A percentile compares a stretch with the other conserved stretches of the same genome.
phyloP scores from a whole-genome alignment of 805 yeast genomes.

The Spathaspora passalidarum region DNA sequence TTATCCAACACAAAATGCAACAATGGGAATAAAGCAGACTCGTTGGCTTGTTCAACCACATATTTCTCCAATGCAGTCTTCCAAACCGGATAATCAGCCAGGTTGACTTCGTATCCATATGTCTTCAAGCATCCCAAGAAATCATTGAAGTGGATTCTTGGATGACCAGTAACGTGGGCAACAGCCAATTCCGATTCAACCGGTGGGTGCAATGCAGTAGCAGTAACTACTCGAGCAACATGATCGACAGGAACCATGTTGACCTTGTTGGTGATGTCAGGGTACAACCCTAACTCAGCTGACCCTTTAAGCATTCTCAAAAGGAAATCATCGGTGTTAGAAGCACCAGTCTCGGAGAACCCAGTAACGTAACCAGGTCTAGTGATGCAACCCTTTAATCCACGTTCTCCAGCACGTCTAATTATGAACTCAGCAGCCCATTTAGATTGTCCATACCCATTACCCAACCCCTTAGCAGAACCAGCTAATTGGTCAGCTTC shows the following conservation, averaged over 20 bases:
- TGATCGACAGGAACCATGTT: slow-evolving; percentile 99
- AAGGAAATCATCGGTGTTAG: slow-evolving; percentile 95
- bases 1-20: slow-evolving; percentile 92
- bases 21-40: slow-evolving; percentile 87
- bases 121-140: slow-evolving; percentile 61
- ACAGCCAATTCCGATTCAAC: slow-evolving; percentile 54
- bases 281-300: slow-evolving; percentile 79
- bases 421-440: slow-evolving; percentile 95
- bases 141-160: slow-evolving; percentile 78
- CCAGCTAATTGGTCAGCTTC: slow-evolving; percentile 85
- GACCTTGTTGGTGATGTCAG: slow-evolving; percentile 82
- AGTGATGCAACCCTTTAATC: slow-evolving; percentile 82
- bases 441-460: slow-evolving; percentile 96
- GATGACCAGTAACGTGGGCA: slow-evolving; percentile 97
- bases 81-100: slow-evolving; percentile 77
- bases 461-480: slow-evolving; percentile 75
- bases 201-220: slow-evolving; percentile 80
- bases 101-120: slow-evolving; percentile 70
- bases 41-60: slow-evolving; percentile 71
- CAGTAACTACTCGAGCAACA: slow-evolving; percentile 87
- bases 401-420: slow-evolving; percentile 83
- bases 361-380: slow-evolving; percentile 98
- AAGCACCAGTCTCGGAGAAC: slow-evolving; percentile 74
- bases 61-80: slow-evolving; percentile 67
- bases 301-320: slow-evolving; percentile 94